Evolutionary conservation across 2,329 filamentous ascomycete genomes (phyloP), one percentile per base, ranked within the genome.

Genomic region (Trichoderma aggressivum): DNA sequence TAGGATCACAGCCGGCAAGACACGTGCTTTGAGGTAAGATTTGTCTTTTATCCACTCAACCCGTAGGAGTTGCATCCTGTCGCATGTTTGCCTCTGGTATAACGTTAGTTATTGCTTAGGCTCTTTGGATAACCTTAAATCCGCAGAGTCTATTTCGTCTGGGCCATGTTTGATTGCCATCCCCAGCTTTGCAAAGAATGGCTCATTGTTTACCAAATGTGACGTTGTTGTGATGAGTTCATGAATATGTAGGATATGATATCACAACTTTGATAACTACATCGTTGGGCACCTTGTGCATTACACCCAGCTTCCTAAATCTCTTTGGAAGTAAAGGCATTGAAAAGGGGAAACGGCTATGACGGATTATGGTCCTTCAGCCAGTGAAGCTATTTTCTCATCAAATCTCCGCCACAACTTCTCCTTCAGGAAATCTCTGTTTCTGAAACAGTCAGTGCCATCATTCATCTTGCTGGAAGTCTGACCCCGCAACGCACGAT

Each of bases 121-220:
- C 55, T 60, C 43, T 47, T 24, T 34, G 18, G 28, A 36, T 60
- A 68, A 68, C 65, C 65, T 68, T 68, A 68, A 60, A 50, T 68
- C n/a, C 14, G 47, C 21, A 36, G 14, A 10, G 47, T 3, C 47
- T 53, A 53, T 24, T 34, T 59, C 5, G 21, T 26, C 26, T 58
- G n/a, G 6, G 28, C 26, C 7, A 28, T n/a, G 36, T 26, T 12
- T 47, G 3, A 14, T 50, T 30, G 7, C 62, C 21, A 34, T 16
- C 63, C 36, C 26, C n/a, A 36, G 30, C 26, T 39, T 34, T 39
- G 32, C 12, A 16, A 16, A 59, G 34, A 18, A 47, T 59, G 16
- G 30, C 56, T 34, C 56, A 56, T 30, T 18, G 14, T 65, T 26
- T 12, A 12, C 47, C 47, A 53, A 53, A 21, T 1, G 21, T 53